Base-by-base conservation (phyloP, 208 protist genomes). In the Trypanosoma melophagium region DNA sequence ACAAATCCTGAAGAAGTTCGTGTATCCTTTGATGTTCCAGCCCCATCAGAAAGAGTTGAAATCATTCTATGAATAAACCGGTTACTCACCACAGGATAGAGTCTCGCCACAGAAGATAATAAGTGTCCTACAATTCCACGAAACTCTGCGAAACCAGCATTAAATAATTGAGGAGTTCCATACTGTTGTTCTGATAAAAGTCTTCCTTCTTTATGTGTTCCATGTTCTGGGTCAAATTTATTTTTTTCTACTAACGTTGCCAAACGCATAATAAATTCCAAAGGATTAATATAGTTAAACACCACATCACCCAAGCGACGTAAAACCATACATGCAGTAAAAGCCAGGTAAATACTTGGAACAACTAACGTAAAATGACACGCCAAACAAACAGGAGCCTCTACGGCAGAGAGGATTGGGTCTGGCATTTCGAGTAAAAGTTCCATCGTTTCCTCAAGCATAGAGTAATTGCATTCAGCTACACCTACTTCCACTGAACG, bases 321-420 rank as follows among this genome's bases (percentile, higher is more conserved):
- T 35, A 94, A 67, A 52, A 89, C 55, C 4, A 24, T 53, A 44
- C 71, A 77, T 9, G 64, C 86, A 50, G 71, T 49, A 13, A 71
- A 58, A n/a, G 84, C 89, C 71, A 92, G 77, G 45, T 77, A 79
- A 38, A 95, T 79, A 61, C 89, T 95, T 25, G 89, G 89, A 13
- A 92, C 55, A 5, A 21, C 41, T 38, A 95, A 72, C 19, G 87
- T 68, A 2, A 44, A 28, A 53, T 89, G 50, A 62, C 87, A 60
- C 41, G 47, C 54, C 49, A 77, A 68, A 25, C 71, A 45, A 40
- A 85, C 31, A 19, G 71, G 28, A 47, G 66, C 64, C 1, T 49
- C 60, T 47, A 61, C 67, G 13, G 59, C 17, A 52, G 77, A 42
- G 64, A 79, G 22, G 42, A 81, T 49, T 0, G 40, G 12, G 58